These are phyloP conservation scores for Phytophthora vignae DNA, from an alignment of 352 stramenopile species.

Conservation along the genomic window DNA sequence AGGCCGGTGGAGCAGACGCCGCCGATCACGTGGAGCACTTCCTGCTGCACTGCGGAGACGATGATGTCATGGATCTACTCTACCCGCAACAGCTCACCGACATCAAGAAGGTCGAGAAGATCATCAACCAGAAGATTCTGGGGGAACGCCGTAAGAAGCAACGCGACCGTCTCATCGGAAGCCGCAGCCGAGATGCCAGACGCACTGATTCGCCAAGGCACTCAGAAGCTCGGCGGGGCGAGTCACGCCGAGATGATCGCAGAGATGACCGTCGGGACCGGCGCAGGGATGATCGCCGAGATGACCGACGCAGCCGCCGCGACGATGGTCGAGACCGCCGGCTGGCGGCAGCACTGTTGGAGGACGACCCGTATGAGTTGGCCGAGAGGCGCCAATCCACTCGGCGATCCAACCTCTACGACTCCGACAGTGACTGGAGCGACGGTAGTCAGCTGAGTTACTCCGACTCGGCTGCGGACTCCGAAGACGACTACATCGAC, in stretches of 20 bases:
- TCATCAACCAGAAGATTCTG: background rate
- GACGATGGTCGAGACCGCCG: background rate
- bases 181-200: background rate
- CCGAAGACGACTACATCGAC: too few species aligned
- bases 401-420: background rate
- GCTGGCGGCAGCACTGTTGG: background rate
- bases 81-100: background rate
- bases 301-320: background rate
- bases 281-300: background rate
- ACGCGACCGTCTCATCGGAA: background rate
- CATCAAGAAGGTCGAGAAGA: background rate
- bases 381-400: background rate
- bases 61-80: background rate
- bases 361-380: background rate
- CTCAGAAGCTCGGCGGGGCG: background rate
- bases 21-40: background rate
- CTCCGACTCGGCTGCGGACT: too few species aligned
- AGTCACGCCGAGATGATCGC: background rate
- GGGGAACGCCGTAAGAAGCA: background rate
- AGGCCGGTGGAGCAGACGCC: background rate
- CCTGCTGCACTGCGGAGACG: background rate
- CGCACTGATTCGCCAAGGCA: background rate
- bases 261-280: constrained; percentile 1
- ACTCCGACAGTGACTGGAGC: too few species aligned
- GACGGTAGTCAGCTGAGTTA: too few species aligned